A percentile compares a stretch with the other conserved stretches of the same genome.
Conservation (phyloP, 257 asterid genomes). For the Solanum commersonii region DNA sequence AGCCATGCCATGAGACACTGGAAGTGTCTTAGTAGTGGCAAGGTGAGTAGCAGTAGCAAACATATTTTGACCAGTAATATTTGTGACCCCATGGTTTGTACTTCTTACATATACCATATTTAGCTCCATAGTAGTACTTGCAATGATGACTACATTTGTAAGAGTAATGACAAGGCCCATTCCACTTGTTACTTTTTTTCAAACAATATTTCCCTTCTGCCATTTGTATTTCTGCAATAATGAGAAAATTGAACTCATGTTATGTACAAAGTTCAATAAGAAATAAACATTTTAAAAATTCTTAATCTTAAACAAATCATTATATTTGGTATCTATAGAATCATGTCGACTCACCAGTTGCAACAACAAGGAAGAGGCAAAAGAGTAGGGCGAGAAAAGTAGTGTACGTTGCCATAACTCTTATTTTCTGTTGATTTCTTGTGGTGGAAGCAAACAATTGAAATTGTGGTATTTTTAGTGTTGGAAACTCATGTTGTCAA, state of each 20-base stretch:
- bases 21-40: not conserved
- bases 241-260: not conserved
- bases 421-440: not conserved
- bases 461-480: not conserved
- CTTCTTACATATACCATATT: not conserved
- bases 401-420: not conserved
- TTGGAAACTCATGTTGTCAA: not conserved
- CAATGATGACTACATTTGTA: not conserved
- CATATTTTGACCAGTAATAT: not conserved
- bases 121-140: not conserved
- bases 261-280: not conserved
- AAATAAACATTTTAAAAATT: not conserved
- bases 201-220: not conserved
- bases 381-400: not conserved
- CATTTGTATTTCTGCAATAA: not conserved
- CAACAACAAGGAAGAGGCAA: not conserved
- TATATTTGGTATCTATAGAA: not conserved
- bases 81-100: not conserved
- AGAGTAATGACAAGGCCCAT: not conserved
- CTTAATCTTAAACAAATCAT: not conserved
- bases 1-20: not conserved
- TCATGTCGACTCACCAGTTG: not conserved
- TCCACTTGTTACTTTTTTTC: not conserved
- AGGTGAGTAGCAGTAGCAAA: not conserved
- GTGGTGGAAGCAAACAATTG: not conserved